Base-by-base conservation (phyloP, 805 yeast genomes). In the Candida fluviatilis region DNA sequence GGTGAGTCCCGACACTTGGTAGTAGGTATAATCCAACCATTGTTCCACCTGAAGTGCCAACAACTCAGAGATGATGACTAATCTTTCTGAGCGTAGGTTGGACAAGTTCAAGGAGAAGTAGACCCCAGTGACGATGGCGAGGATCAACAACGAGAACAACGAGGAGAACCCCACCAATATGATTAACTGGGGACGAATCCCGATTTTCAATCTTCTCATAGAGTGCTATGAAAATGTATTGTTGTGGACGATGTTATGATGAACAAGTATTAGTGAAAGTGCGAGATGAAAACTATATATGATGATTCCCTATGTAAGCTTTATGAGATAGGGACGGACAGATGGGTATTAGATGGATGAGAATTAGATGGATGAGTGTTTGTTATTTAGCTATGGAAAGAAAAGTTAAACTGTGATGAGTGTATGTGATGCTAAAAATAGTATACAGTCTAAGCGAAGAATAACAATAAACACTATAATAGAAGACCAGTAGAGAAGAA, bases 11-110 rank as follows among this genome's bases (percentile, higher is more conserved):
- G 73, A 72, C 2, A 81, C 73, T 57, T 87, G 95, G 52, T 81
- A 84, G 55, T 78, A 82, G 18, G 77, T 64, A 43, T 69, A 73
- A 41, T 75, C 75, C 41, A 85, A 63, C 29, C 78, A 74, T 59
- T 87, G 96, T 38, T 72, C 73, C 15, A 88, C 66, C 57, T 89
- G 96, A 0, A 90, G 75, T 0, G 91, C 78, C 57, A 87, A 88
- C 39, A 89, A 65, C 56, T 84, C 84, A 2, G 95, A 84, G 15
- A 88, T 84, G 31, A 86, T 86, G 49, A 76, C 76, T 18, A 89
- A 64, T 40, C 89, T 73, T 44, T 85, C 89, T 1, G 81, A 77
- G 50, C 95, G 69, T 31, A 84, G 59, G 34, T 72, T 60, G 21
- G 78, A 73, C 42, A 82, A 76, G 45, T 78, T 82, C 15, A 66